A percentile compares a stretch with the other conserved stretches of the same genome.
These are phyloP conservation scores for Myxozyma melibiosi DNA, from an alignment of 805 yeast genomes.

Conservation along the genomic window DNA sequence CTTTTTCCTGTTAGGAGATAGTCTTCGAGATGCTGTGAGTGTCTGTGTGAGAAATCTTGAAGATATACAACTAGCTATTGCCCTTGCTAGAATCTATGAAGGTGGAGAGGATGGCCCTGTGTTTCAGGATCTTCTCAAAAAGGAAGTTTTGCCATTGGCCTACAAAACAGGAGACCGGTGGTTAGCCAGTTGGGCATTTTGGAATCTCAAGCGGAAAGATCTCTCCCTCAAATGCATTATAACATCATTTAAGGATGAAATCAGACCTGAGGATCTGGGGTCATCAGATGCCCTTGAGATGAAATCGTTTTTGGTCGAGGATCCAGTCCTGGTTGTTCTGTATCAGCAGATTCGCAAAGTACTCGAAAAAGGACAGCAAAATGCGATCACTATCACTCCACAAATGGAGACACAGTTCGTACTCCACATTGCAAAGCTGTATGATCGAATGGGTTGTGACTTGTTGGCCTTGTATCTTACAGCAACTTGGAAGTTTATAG, in stretches of 20 bases:
- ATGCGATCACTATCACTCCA: constrained; percentile 50
- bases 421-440: constrained; percentile 63
- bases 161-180: constrained; percentile 70
- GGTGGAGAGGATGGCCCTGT: constrained; percentile 58
- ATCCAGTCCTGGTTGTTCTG: constrained; percentile 74
- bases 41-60: constrained; percentile 68
- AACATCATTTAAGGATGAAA: constrained; percentile 13
- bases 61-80: constrained; percentile 75
- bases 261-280: constrained; percentile 1
- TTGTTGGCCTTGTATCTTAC: constrained; percentile 65
- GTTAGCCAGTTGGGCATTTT: constrained; percentile 78
- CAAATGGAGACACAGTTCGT: constrained; percentile 62
- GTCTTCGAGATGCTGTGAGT: constrained; percentile 74
- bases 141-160: constrained; percentile 58
- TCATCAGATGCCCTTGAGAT: constrained; percentile 15
- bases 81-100: constrained; percentile 76
- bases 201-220: constrained; percentile 58
- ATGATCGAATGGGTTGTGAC: constrained; percentile 91
- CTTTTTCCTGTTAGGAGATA: constrained; percentile 77
- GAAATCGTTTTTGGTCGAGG: constrained; percentile 59
- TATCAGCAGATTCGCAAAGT: constrained; percentile 63
- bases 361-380: constrained; percentile 53
- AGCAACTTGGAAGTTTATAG: constrained; percentile 64
- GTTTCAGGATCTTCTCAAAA: constrained; percentile 52
- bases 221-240: constrained; percentile 53